Base-by-base conservation (phyloP, 331 rosid genomes). In the Stylosanthes scabra region DNA sequence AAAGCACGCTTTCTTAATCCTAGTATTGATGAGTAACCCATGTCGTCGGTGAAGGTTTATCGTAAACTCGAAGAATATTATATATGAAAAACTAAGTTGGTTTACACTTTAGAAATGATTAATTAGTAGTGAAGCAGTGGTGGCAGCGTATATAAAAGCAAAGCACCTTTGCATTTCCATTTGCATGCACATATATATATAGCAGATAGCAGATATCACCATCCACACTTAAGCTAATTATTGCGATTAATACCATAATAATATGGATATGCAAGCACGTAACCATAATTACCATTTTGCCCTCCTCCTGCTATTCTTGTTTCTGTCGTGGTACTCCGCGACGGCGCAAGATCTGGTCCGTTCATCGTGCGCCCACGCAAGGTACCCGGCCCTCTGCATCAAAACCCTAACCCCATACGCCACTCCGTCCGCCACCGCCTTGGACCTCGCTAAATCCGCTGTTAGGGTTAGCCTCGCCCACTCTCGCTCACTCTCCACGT, bases 331-430 rank as follows among this genome's bases (percentile, higher is more conserved):
- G 31, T 5, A 46, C 55, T 8, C 72, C 63, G 77, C 65, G 0
- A 51, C 74, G 12, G 25, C 80, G 14, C 83, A 63, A 49, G 87
- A 83, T 61, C 86, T 86, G 49, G 71, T 90, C 69, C 93, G 74
- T 1, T 76, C 92, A 34, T 90, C 90, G 0, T 93, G 98, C 63
- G 63, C 65, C 1, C 84, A 89, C 72, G 93, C 97, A 46, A 87
- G 86, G 66, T 93, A 93, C 84, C 98, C 97, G 10, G 58, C 34
- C 29, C 72, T 91, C 50, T 93, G 98, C 84, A 44, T 89, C 50
- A 83, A 78, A 3, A 88, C 98, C 6, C 92, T 93, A 58, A 74
- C 97, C n/a, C 15, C 81, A 74, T 78, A 72, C 75, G 20, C 74
- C 0, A 84, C 82, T 31, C 77, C 88, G 10, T 72, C 90, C 66